Percentiles rank a stretch among this genome's conserved stretches.
These are phyloP conservation scores for Penicillium herquei DNA, from an alignment of 495 filamentous ascomycete genomes.

Conservation along the genomic window DNA sequence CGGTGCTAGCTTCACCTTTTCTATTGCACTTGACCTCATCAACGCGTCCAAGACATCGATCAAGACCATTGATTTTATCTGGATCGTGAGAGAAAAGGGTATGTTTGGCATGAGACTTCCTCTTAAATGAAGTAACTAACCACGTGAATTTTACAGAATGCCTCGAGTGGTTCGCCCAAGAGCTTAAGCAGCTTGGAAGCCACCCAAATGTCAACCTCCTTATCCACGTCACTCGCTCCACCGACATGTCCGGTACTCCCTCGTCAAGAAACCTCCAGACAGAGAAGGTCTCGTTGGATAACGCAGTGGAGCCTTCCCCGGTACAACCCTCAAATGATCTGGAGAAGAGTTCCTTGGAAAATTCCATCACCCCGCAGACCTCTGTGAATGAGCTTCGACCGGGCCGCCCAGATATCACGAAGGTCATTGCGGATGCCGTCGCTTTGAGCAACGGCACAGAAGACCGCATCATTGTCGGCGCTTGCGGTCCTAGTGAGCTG, in stretches of 20 bases:
- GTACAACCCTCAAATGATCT: background rate
- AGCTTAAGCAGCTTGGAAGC: constrained; percentile 11
- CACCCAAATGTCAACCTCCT: constrained; percentile 6
- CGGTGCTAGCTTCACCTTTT: constrained; percentile 53
- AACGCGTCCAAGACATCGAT: background rate
- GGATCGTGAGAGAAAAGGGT: constrained; percentile 14
- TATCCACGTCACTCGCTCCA: constrained; percentile 10
- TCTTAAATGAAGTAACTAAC: background rate
- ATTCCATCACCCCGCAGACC: background rate
- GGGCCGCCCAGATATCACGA: constrained; percentile 10
- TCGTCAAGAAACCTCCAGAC: background rate
- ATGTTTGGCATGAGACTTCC: background rate
- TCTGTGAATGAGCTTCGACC: background rate
- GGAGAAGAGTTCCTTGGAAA: constrained; percentile 10
- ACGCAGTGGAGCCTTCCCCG: background rate
- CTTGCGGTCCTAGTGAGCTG: constrained; percentile 17
- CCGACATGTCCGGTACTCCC: background rate
- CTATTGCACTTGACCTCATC: constrained; percentile 14
- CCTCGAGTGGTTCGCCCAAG: constrained; percentile 16
- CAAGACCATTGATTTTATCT: constrained; percentile 20
- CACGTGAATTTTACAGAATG: constrained; percentile 3
- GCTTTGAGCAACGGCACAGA: background rate
- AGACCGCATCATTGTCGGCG: constrained; percentile 12
- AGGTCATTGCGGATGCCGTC: background rate
- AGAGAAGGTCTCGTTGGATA: too few species aligned